Evolutionary conservation across 2,329 filamentous ascomycete genomes (phyloP).

Genomic region (Boeremia exigua): DNA sequence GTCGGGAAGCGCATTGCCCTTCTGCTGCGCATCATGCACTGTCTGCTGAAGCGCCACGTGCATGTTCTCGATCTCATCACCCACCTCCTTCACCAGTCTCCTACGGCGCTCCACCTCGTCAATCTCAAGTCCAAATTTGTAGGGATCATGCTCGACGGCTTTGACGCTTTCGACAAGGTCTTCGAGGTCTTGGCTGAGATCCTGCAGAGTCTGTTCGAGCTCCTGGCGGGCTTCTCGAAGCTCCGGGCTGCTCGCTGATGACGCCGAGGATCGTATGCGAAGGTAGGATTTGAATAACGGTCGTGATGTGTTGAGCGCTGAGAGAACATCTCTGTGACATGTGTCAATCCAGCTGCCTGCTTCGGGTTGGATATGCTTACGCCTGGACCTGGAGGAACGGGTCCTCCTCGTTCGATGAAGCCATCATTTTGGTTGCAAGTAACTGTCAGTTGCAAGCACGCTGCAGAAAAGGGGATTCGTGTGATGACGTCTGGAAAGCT

Average conservation of each 20-base stretch:
- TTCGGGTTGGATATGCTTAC: slow-evolving; percentile 32
- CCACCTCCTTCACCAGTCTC: slow-evolving; percentile 86
- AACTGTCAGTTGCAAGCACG: not conserved
- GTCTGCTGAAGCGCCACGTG: slow-evolving; percentile 75
- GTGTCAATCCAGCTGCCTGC: slow-evolving; percentile 28
- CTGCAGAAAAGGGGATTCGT: not conserved
- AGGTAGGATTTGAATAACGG: slow-evolving; percentile 93
- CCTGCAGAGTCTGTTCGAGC: slow-evolving; percentile 76
- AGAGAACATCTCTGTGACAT: slow-evolving; percentile 78
- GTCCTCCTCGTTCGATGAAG: slow-evolving; percentile 50
- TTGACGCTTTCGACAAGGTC: slow-evolving; percentile 88
- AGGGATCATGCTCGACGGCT: slow-evolving; percentile 85
- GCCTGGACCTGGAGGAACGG: slow-evolving; percentile 60
- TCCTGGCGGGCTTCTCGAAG: slow-evolving; percentile 71
- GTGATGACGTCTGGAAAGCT: slow-evolving; percentile 5
- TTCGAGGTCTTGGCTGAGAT: slow-evolving; percentile 80
- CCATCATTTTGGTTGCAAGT: slow-evolving; percentile 38
- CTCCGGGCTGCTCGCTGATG: slow-evolving; percentile 68
- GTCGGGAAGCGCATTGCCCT: slow-evolving; percentile 60
- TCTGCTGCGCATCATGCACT: slow-evolving; percentile 51
- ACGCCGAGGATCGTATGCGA: slow-evolving; percentile 87
- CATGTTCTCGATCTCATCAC: slow-evolving; percentile 88
- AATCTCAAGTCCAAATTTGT: slow-evolving; percentile 82
- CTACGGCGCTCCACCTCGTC: slow-evolving; percentile 82
- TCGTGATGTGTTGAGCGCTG: slow-evolving; percentile 79